phyloP scores from a whole-genome alignment of 2,329 filamentous ascomycete genomes.

The Colletotrichum noveboracense region DNA sequence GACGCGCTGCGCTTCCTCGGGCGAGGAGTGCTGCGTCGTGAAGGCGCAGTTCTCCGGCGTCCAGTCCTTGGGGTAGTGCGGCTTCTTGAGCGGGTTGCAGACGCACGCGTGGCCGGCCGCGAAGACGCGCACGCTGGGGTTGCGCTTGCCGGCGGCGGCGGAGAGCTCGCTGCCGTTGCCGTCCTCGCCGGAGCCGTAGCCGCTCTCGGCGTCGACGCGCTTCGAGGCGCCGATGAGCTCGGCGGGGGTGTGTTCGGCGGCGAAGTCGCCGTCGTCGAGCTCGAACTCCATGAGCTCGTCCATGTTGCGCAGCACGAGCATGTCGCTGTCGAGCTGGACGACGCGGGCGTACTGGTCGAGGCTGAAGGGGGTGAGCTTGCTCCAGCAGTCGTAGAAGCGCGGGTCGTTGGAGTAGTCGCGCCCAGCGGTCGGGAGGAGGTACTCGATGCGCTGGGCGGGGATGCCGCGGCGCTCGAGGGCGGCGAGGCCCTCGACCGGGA shows the following conservation, averaged over 20 bases:
- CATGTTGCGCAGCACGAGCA: conserved; percentile 85
- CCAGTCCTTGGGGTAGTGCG: conserved; percentile 81
- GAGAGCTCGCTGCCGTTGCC: background rate
- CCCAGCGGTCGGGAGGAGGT: conserved; percentile 71
- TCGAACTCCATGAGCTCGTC: conserved; percentile 88
- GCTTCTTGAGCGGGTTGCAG: conserved; percentile 80
- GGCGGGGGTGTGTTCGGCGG: conserved; percentile 10
- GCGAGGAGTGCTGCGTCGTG: conserved; percentile 62
- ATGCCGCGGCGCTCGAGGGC: conserved; percentile 76
- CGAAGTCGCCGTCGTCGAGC: conserved; percentile 57
- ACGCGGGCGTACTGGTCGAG: conserved; percentile 79
- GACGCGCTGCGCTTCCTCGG: conserved; percentile 50
- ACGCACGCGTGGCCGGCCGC: conserved; percentile 85
- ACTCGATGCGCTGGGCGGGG: conserved; percentile 71
- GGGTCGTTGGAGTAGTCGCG: conserved; percentile 76
- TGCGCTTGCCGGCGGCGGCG: background rate
- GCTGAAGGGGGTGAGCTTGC: conserved; percentile 81
- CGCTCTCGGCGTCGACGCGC: background rate
- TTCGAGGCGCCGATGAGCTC: conserved; percentile 3
- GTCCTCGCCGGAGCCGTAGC: conserved; percentile 3
- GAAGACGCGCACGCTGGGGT: conserved; percentile 63
- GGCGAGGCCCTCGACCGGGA: conserved; percentile 70
- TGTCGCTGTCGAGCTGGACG: conserved; percentile 87
- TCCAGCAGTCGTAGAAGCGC: conserved; percentile 91
- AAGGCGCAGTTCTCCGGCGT: conserved; percentile 62